phyloP scores from a whole-genome alignment of 2,329 filamentous ascomycete species.

The Coniella lustricola region DNA sequence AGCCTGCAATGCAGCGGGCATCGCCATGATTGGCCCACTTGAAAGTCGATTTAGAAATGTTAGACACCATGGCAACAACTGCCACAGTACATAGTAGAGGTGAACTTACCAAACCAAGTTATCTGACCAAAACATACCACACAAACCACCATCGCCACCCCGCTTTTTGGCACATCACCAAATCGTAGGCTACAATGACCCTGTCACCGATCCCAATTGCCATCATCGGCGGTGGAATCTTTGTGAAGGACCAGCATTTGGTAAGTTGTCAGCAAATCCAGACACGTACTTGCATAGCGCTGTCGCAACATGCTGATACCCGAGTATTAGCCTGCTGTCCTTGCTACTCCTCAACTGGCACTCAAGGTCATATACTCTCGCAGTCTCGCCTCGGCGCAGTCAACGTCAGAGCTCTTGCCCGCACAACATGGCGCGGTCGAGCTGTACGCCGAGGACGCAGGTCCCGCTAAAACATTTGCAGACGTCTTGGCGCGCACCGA shows the following conservation, averaged over 20 bases:
- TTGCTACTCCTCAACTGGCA: slow-evolving; percentile 27
- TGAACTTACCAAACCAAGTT: neutral
- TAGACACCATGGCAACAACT: no score
- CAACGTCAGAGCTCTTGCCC: slow-evolving; percentile 24
- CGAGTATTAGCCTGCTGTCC: slow-evolving; percentile 15
- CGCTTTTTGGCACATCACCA: neutral
- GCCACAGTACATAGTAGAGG: no score
- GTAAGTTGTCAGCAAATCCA: slow-evolving; percentile 32
- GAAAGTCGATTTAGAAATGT: no score
- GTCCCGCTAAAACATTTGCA: slow-evolving; percentile 34
- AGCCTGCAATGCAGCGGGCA: no score
- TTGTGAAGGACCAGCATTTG: slow-evolving; percentile 52
- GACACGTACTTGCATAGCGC: no score
- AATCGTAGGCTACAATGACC: neutral
- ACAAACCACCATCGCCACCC: no score
- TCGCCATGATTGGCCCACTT: no score
- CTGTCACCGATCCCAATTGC: slow-evolving; percentile 31
- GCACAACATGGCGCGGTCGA: slow-evolving; percentile 27
- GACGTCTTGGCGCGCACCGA: slow-evolving; percentile 44
- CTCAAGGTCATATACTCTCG: slow-evolving; percentile 59
- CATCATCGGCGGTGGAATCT: slow-evolving; percentile 57
- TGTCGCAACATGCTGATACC: no score
- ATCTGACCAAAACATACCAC: neutral
- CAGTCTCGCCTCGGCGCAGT: slow-evolving; percentile 45
- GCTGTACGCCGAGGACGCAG: slow-evolving; percentile 49